Percentiles rank a stretch among this genome's conserved stretches.
These are phyloP conservation scores for Gymnopilus junonius DNA, from an alignment of 768 basidiomycete species.

Conservation along the genomic window DNA sequence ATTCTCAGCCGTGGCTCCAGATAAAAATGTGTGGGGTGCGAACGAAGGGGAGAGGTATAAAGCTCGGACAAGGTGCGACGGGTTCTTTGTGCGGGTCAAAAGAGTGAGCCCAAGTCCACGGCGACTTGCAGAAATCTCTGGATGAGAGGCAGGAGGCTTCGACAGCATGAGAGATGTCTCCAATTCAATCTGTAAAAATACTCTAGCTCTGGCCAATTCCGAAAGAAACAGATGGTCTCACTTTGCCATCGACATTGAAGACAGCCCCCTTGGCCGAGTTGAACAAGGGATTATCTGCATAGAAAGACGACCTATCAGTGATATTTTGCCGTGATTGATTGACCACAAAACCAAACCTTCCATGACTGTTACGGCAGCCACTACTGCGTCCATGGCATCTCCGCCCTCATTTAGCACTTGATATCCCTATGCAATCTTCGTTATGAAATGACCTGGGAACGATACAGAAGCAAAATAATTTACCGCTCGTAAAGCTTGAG, in stretches of 20 bases:
- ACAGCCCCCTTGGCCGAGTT: slow-evolving; percentile 84
- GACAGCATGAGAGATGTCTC: slow-evolving; percentile 85
- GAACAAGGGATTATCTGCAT: slow-evolving; percentile 73
- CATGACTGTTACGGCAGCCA: slow-evolving; percentile 72
- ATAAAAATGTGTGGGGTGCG: slow-evolving; percentile 74
- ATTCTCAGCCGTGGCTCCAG: slow-evolving; percentile 64
- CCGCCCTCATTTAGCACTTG: slow-evolving; percentile 66
- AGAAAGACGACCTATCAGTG: not conserved
- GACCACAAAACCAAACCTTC: slow-evolving; percentile 55
- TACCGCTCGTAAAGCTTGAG: slow-evolving; percentile 55
- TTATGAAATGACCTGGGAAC: not conserved
- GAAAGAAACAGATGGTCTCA: slow-evolving; percentile 29
- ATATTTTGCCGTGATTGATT: not conserved
- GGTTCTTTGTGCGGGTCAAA: slow-evolving; percentile 70
- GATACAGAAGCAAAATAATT: not conserved
- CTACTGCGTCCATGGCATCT: slow-evolving; percentile 82
- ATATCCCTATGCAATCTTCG: slow-evolving; percentile 59
- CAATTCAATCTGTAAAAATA: slow-evolving; percentile 66
- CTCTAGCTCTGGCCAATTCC: not conserved
- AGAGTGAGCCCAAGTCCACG: slow-evolving; percentile 71
- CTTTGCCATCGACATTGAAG: slow-evolving; percentile 82
- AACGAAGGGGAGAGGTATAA: slow-evolving; percentile 69
- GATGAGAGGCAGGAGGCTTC: slow-evolving; percentile 69
- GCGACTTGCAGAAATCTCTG: slow-evolving; percentile 58
- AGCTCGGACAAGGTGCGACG: slow-evolving; percentile 69